These are phyloP conservation scores for Solanum hybrid DNA, from an alignment of 305 asterid species.

Conservation along the genomic window DNA sequence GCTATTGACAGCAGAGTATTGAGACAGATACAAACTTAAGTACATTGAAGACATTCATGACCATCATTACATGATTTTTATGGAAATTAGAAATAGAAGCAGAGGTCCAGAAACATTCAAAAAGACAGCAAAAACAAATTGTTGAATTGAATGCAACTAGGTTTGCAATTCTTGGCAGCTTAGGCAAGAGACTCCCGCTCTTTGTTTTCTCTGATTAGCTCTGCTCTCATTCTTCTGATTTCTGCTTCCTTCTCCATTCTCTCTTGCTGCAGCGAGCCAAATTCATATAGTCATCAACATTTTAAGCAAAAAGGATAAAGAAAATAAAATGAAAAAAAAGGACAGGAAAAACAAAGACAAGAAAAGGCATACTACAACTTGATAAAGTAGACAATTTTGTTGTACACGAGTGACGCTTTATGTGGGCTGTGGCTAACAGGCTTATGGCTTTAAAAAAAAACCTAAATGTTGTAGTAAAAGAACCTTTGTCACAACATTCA, in stretches of 20 bases:
- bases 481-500: not conserved
- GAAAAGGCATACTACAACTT: not conserved
- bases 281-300: not conserved
- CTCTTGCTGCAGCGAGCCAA: constrained; percentile 48
- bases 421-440: not conserved
- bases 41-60: constrained; percentile 12
- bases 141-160: not conserved
- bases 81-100: not conserved
- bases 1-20: constrained; percentile 15
- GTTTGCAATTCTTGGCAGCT: constrained; percentile 16
- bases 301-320: not conserved
- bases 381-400: not conserved
- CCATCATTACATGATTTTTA: constrained; percentile 3
- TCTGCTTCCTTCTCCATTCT: constrained; percentile 59
- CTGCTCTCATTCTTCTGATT: constrained; percentile 52
- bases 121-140: constrained; percentile 6
- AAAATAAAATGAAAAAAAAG: not conserved
- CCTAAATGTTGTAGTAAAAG: not conserved
- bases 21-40: constrained; percentile 7
- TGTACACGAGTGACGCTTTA: not conserved
- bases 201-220: constrained; percentile 46
- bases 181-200: constrained; percentile 51
- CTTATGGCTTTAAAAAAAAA: not conserved
- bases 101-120: constrained; percentile 3
- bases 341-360: not conserved